Percentiles rank a stretch among this genome's conserved stretches.
Conservation (phyloP, 108 stramenopile species). For the Cyclostephanos tholiformis region DNA sequence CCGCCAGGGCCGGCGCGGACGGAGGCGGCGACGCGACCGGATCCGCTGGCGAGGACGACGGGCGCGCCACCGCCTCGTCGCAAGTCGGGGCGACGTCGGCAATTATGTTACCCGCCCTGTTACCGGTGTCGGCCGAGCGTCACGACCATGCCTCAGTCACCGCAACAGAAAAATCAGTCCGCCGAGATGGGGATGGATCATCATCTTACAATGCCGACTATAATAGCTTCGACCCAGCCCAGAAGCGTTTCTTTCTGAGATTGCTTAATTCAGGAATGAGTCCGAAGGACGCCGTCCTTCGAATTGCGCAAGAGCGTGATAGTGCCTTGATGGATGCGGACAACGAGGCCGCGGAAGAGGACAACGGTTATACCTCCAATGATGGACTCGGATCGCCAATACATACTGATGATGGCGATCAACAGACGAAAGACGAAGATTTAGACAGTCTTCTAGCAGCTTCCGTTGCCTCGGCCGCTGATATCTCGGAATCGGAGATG, state of each 20-base stretch:
- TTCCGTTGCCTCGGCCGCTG: neutral
- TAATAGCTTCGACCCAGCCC: conserved; percentile 57
- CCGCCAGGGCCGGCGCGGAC: conserved; percentile 19
- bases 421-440: neutral
- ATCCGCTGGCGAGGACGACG: neutral
- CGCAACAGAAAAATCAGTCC: neutral
- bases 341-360: conserved; percentile 35
- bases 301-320: conserved; percentile 26
- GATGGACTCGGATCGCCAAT: conserved; percentile 8
- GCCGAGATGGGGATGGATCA: neutral
- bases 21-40: neutral
- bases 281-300: conserved; percentile 42
- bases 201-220: conserved; percentile 51
- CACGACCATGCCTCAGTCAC: neutral
- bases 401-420: conserved; percentile 5
- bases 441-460: neutral
- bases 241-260: conserved; percentile 79
- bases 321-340: conserved; percentile 16
- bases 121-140: neutral
- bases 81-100: too few relatives aligned
- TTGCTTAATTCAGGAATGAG: conserved; percentile 69
- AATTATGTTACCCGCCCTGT: neutral
- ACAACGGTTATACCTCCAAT: conserved; percentile 22
- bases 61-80: neutral
- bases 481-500: conserved; percentile 33